Evolutionary conservation across 768 basidiomycete genomes (phyloP), one percentile per base, ranked within the genome.

Genomic region (Megacollybia marginata): DNA sequence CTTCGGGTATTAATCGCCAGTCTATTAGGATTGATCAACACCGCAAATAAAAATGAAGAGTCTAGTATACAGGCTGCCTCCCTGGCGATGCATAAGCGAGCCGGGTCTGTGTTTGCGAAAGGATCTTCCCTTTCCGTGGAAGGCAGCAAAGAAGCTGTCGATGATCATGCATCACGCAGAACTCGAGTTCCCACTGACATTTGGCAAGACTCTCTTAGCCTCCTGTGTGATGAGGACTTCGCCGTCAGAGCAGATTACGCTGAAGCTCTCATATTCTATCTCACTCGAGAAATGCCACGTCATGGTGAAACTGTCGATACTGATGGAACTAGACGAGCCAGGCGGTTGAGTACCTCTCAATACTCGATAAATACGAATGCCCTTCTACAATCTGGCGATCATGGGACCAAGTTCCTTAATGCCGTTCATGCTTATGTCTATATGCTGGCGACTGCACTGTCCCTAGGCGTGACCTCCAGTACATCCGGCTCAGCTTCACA

Each of bases 161-260:
- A 62, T 11, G 68, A 69, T 44, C 72, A 70, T 19, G 60, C 66
- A 20, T 71, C 80, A n/a, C 74, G 81, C 47, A 71, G 88, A 51
- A 82, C 80, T 9, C 74, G 74, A 53, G 77, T 96, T 32, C 73
- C 85, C 3, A 84, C 87, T 28, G 91, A 92, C 59, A 78, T 86
- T 33, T 95, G 92, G 92, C 89, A 92, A 61, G 92, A 95, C 53
- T 93, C 89, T 2, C 65, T 95, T 42, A 85, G 84, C 44, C 71
- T 96, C 23, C 66, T 95, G 4, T 94, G 91, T 61, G 91, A 95
- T 60, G 63, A 68, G 11, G 83, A 90, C 50, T 84, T 79, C 57
- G 69, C 78, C n/a, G 82, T 94, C 18, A 82, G 93, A 49, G 76
- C 79, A 11, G 87, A 89, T 54, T 94, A 92, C 61, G 77, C 83